Percentiles rank a stretch among this genome's conserved stretches.
Evolutionary conservation across 139 green algal genomes (phyloP).

Genomic region (Yamagishiella unicocca): DNA sequence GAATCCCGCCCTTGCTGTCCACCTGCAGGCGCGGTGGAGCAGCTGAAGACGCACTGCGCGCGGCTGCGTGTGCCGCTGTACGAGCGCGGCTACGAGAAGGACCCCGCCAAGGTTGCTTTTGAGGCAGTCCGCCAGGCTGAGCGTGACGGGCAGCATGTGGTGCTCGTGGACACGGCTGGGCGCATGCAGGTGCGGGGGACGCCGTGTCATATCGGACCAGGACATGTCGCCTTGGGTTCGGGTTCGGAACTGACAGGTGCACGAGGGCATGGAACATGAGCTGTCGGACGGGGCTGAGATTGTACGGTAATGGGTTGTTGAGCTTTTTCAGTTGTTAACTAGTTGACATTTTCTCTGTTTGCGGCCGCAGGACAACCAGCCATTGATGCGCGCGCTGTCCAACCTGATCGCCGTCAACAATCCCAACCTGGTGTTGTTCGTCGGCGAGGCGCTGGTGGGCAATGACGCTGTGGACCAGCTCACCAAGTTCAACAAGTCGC

Average conservation of each 20-base stretch:
- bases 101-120: conserved; percentile 89
- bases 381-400: conserved; percentile 97
- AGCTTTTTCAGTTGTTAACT: too few species aligned
- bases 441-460: conserved; percentile 98
- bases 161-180: conserved; percentile 98
- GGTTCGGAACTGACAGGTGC: too few species aligned
- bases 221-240: too few species aligned
- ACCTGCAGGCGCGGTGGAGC: conserved; percentile 94
- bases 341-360: too few species aligned
- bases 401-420: conserved; percentile 95
- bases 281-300: too few species aligned
- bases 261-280: too few species aligned
- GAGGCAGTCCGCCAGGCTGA: conserved; percentile 91
- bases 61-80: conserved; percentile 94
- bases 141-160: conserved; percentile 86
- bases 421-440: conserved; percentile 98
- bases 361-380: conserved; percentile 99
- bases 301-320: too few species aligned
- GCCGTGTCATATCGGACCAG: too few species aligned
- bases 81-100: conserved; percentile 99
- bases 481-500: conserved; percentile 94
- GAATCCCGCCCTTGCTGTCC: not conserved
- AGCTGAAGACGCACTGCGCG: conserved; percentile 96
- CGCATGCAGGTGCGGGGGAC: conserved; percentile 84
- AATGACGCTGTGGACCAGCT: conserved; percentile 99